Base-by-base conservation (phyloP, 306 rosid genomes). In the Canavalia ensiformis region DNA sequence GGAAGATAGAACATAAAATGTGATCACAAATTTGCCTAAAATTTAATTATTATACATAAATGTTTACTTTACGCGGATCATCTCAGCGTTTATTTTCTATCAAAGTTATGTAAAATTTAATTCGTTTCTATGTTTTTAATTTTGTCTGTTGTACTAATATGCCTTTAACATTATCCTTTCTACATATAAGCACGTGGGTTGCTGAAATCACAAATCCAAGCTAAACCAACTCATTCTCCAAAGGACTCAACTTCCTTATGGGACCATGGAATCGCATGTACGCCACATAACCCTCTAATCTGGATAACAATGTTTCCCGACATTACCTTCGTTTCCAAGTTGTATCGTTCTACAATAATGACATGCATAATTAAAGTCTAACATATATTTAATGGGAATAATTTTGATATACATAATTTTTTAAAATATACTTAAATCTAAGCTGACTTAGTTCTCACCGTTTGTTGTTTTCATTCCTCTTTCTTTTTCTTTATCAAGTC, bases 291-390 rank as follows among this genome's bases (percentile, higher is more conserved):
- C 37, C 67, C 12, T 10, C 42, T 41, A 10, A 56, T 39, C 5
- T 55, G 54, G 12, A 73, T 54, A 54, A 28, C 67, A 73, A 56
- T 3, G 39, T 55, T 74, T 52, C 50, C 42, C 76, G 33, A 50
- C 76, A 71, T 33, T 35, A 7, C n/a, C 64, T 52, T 52, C 63
- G 34, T 34, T 71, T 50, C 46, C 12, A 70, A 50, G 31, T 33
- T 49, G 60, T 70, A 70, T 49, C 75, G 12, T 70, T 71, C 62
- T 33, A 34, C 7, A 34, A 7, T 33, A 35, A 51, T 30, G 30
- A 3, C 13, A 49, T n/a, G 13, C 60, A 46, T 45, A 7, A 68
- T 45, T 68, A 28, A 46, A 68, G 18, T 47, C 49, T 64, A 5
- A 0, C 1, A 0, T 46, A 69, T 69, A 49, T 33, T 10, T 49